A percentile compares a stretch with the other conserved stretches of the same genome.
phyloP scores from a whole-genome alignment of 768 basidiomycete species.

The Psilocybe cubensis region DNA sequence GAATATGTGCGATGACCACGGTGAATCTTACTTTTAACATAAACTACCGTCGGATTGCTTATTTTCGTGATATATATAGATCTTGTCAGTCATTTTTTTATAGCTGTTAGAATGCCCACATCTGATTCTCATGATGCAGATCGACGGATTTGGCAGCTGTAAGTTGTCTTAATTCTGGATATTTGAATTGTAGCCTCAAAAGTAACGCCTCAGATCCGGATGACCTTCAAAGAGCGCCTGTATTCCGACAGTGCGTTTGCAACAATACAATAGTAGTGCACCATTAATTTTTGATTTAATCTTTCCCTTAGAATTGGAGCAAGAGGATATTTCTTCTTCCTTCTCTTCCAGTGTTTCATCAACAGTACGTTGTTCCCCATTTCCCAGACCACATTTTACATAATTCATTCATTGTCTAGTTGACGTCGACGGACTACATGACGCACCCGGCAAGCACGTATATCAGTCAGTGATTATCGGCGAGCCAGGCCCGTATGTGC shows the following conservation, averaged over 20 bases:
- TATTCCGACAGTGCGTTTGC: constrained; percentile 64
- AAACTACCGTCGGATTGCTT: neutral
- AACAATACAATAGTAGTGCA: neutral
- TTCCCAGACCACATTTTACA: neutral
- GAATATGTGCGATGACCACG: constrained; percentile 89
- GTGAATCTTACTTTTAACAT: constrained; percentile 39
- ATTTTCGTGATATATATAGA: constrained; percentile 31
- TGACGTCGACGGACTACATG: constrained; percentile 74
- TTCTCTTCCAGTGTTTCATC: constrained; percentile 93
- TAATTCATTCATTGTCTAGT: constrained; percentile 39
- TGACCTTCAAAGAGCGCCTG: constrained; percentile 69
- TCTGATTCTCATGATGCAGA: constrained; percentile 34
- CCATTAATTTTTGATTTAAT: neutral
- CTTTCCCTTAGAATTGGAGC: constrained; percentile 65
- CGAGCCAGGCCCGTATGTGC: constrained; percentile 74
- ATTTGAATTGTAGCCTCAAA: neutral
- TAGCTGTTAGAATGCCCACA: neutral
- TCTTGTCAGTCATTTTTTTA: constrained; percentile 37
- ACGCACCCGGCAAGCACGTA: constrained; percentile 61
- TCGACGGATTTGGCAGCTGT: constrained; percentile 87
- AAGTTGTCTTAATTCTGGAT: constrained; percentile 28
- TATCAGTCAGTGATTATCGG: constrained; percentile 79
- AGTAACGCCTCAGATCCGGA: constrained; percentile 68
- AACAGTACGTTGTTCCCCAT: constrained; percentile 48
- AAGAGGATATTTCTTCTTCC: constrained; percentile 88